phyloP scores from a whole-genome alignment of 805 yeast species.

The Cyberlindnera petersonii region DNA sequence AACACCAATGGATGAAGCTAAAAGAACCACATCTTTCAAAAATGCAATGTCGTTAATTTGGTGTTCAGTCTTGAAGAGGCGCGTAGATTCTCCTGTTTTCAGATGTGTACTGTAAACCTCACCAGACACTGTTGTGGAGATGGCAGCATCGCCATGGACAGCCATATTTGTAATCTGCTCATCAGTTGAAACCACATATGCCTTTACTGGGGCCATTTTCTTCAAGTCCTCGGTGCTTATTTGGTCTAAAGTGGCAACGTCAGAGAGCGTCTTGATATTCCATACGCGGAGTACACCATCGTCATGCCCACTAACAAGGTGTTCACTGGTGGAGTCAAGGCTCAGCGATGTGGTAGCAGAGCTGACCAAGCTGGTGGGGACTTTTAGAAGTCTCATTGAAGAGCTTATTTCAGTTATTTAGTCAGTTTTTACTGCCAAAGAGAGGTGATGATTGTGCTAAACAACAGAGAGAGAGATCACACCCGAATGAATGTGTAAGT shows the following conservation, averaged over 20 bases:
- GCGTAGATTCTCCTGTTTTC: constrained; percentile 2
- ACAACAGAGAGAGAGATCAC: too few species aligned
- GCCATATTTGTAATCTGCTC: constrained; percentile 10
- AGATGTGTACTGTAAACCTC: constrained; percentile 14
- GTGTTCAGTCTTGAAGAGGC: constrained; percentile 12
- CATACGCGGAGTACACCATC: constrained; percentile 19
- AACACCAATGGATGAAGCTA: constrained; percentile 20
- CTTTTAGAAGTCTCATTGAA: constrained; percentile 18
- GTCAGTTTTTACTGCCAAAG: not conserved
- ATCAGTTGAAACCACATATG: constrained; percentile 6
- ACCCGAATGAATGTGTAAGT: too few species aligned
- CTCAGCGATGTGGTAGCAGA: constrained; percentile 13
- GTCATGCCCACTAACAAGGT: constrained; percentile 12
- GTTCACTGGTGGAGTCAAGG: constrained; percentile 1
- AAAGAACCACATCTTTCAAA: constrained; percentile 9
- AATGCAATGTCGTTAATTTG: constrained; percentile 20
- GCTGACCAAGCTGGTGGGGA: constrained; percentile 13
- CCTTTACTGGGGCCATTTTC: constrained; percentile 3
- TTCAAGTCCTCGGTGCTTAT: constrained; percentile 9
- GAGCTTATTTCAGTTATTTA: not conserved
- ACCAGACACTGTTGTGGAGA: constrained; percentile 23
- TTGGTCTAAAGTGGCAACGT: constrained; percentile 10
- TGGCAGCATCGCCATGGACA: not conserved
- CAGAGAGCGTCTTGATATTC: constrained; percentile 14
- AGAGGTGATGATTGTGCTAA: not conserved